Base-by-base conservation (phyloP, 73 alveolate genomes). In the Paramecium caudatum region DNA sequence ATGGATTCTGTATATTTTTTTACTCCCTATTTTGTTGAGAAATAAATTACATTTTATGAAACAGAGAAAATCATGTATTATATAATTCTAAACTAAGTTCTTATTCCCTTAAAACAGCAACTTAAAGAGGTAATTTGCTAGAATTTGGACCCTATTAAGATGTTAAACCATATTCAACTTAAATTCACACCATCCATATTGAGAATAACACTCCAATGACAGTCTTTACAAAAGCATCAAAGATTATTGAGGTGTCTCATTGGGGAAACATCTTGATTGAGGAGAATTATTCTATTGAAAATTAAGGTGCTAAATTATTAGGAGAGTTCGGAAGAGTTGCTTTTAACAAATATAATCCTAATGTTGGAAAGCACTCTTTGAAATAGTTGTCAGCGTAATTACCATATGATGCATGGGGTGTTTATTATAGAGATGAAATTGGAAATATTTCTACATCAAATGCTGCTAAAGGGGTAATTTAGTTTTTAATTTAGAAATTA, bases 271-370 rank as follows among this genome's bases (percentile, higher is more conserved):
- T 98, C 63, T 95, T 96, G 5, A 95, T 97, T 61, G 95, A 92
- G 16, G 99, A 97, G 61, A 95, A 94, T 43, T 98, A 96, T 86
- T 94, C 87, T 48, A 23, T 97, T 30, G 94, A 90, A 47, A 98
- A 98, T 78, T 92, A 94, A 46, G 99, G 98, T 9, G 99, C 99
- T 6, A 96, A 96, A 49, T 83, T 98, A 63, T 90, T 94, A 34
- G 99, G 99, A 23, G 99, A 97, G 91, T 98, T 97, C 82, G 98
- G 99, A n/a, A 93, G 99, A 90, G 96, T 98, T 61, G 99, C 95
- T 82, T 97, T 92, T 55, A 91, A 95, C 47, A 92, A 93, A 16
- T 94, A 95, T 84, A 90, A 91, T 33, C 93, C 93, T 4, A 90
- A 88, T 9, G 94, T 94, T 2, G 98, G 97, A 17, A 84, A 91